Percentiles rank a stretch among this genome's conserved stretches.
These are phyloP conservation scores for Euphrasia arctica DNA, from an alignment of 305 asterid genomes.

Conservation along the genomic window DNA sequence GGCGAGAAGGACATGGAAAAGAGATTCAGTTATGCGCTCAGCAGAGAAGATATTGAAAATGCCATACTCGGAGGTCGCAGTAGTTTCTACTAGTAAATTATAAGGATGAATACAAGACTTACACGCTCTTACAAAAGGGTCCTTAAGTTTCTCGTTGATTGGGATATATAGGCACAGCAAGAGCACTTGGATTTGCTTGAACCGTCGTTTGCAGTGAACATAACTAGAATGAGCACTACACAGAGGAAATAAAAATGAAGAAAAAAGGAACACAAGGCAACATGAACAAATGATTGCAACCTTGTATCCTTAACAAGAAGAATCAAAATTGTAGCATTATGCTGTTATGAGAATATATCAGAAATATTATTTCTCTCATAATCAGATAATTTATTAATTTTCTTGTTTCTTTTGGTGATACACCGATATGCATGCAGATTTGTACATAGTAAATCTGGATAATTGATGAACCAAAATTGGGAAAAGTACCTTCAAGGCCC, in stretches of 20 bases:
- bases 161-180: conserved; percentile 82
- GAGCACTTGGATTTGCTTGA: conserved; percentile 44
- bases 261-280: background rate
- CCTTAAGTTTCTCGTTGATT: conserved; percentile 83
- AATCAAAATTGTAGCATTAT: conserved; percentile 17
- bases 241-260: conserved; percentile 11
- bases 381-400: background rate
- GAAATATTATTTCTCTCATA: conserved; percentile 15
- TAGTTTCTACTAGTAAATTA: too few relatives aligned
- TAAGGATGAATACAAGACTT: conserved; percentile 27
- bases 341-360: conserved; percentile 8
- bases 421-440: too few relatives aligned
- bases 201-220: conserved; percentile 58
- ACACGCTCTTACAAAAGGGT: conserved; percentile 82
- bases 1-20: conserved; percentile 90
- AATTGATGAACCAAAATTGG: too few relatives aligned
- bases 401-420: too few relatives aligned
- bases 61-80: conserved; percentile 84
- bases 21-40: conserved; percentile 91
- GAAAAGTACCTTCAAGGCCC: too few relatives aligned
- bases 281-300: conserved; percentile 15
- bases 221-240: conserved; percentile 78
- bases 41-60: conserved; percentile 96
- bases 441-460: too few relatives aligned
- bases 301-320: conserved; percentile 6